phyloP scores from a whole-genome alignment of 192 early-diverging fungal genomes.

The Paraglomus occultum region DNA sequence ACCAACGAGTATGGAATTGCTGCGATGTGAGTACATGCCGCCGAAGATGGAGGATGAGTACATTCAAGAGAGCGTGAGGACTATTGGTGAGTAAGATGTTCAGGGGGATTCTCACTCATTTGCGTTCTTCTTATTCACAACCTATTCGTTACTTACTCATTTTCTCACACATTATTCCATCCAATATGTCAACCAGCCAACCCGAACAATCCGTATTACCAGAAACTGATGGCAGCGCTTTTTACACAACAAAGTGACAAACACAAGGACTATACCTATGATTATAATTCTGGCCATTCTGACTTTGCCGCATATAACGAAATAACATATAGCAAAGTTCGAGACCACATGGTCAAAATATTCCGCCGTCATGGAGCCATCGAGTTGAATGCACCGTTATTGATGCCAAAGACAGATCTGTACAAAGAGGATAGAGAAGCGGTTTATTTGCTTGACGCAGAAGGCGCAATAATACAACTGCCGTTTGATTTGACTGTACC shows the following conservation, averaged over 20 bases:
- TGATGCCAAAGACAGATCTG: constrained; percentile 77
- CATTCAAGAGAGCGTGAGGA: constrained; percentile 84
- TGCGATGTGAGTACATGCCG: constrained; percentile 79
- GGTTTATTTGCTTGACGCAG: constrained; percentile 78
- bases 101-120: background rate
- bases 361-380: constrained; percentile 85
- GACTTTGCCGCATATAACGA: constrained; percentile 58
- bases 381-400: constrained; percentile 74
- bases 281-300: constrained; percentile 60
- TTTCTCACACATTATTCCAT: background rate
- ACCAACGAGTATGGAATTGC: constrained; percentile 77
- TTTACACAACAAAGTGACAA: constrained; percentile 74
- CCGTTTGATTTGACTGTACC: constrained; percentile 90
- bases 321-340: constrained; percentile 66
- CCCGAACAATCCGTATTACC: constrained; percentile 84
- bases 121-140: background rate
- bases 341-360: constrained; percentile 71
- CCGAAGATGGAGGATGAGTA: constrained; percentile 87
- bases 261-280: constrained; percentile 90
- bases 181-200: constrained; percentile 46
- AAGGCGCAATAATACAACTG: constrained; percentile 79
- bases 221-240: constrained; percentile 73
- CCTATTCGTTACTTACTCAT: background rate
- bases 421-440: constrained; percentile 67
- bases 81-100: constrained; percentile 52